A percentile compares a stretch with the other conserved stretches of the same genome.
Conservation (phyloP, 2,329 filamentous ascomycete genomes). For the Monascus ruber region DNA sequence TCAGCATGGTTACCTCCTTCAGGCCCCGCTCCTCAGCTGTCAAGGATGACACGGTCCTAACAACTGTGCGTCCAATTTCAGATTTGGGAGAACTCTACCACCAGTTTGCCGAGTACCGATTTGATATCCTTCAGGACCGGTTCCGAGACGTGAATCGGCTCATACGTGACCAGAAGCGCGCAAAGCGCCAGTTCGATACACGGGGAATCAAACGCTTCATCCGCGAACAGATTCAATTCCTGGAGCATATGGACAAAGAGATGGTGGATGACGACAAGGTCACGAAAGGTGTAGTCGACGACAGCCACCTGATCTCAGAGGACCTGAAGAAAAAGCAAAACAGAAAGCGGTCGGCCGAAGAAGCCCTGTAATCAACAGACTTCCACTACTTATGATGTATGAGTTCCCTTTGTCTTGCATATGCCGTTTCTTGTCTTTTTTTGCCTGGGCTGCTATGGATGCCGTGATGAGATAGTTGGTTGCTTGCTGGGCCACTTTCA, state of each 20-base stretch:
- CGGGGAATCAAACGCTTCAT: constrained; percentile 16
- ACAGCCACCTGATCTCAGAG: constrained; percentile 26
- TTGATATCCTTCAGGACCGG: constrained; percentile 52
- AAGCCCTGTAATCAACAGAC: constrained; percentile 4
- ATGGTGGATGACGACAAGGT: constrained; percentile 32
- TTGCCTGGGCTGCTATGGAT: background rate
- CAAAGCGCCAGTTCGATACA: constrained; percentile 21
- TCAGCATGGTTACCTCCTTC: constrained; percentile 57
- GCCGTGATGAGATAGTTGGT: background rate
- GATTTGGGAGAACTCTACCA: constrained; percentile 48
- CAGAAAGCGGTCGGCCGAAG: constrained; percentile 12
- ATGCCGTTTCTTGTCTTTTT: no score
- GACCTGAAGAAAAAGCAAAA: constrained; percentile 19
- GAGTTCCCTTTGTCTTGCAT: background rate
- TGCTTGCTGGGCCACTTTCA: background rate
- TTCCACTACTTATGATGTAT: background rate
- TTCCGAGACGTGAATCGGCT: constrained; percentile 20
- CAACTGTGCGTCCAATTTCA: constrained; percentile 48
- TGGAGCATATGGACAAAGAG: constrained; percentile 30
- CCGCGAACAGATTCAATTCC: constrained; percentile 14
- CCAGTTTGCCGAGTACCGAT: constrained; percentile 51
- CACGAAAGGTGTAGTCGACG: constrained; percentile 22
- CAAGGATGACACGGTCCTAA: constrained; percentile 50
- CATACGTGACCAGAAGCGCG: constrained; percentile 20
- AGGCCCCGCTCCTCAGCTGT: constrained; percentile 44